A percentile compares a stretch with the other conserved stretches of the same genome.
Conservation (phyloP, 1,139 yeast species). For the Yamadazyma songkhlaensis region DNA sequence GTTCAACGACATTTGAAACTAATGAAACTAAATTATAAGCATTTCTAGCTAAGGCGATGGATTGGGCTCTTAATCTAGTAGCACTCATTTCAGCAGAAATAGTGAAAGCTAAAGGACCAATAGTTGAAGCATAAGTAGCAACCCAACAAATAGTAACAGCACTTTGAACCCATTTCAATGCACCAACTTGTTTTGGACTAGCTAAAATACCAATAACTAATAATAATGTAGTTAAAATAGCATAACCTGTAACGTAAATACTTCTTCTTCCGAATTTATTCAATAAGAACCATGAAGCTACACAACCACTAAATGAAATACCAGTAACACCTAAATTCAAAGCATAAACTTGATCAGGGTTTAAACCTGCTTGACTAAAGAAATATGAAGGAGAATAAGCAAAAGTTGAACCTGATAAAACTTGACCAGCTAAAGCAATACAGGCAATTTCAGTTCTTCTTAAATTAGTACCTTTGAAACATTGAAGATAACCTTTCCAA, state of each 20-base stretch:
- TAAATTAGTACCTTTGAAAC: constrained; percentile 23
- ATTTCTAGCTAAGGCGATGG: constrained; percentile 23
- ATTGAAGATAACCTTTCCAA: constrained; percentile 20
- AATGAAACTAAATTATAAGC: constrained; percentile 21
- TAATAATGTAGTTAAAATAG: constrained; percentile 26
- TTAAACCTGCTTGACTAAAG: constrained; percentile 20
- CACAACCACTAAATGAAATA: constrained; percentile 15
- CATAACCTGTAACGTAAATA: constrained; percentile 20
- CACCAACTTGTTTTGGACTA: constrained; percentile 17
- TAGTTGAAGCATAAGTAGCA: constrained; percentile 21
- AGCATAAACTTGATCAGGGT: constrained; percentile 17
- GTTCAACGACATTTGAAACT: constrained; percentile 21
- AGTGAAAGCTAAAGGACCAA: constrained; percentile 25
- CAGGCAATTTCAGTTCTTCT: constrained; percentile 26
- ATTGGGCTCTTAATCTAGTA: constrained; percentile 24
- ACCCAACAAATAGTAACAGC: constrained; percentile 23
- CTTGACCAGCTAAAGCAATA: constrained; percentile 22
- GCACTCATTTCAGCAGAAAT: constrained; percentile 23
- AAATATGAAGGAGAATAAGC: constrained; percentile 22
- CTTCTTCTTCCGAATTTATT: constrained; percentile 18
- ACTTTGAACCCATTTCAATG: constrained; percentile 23
- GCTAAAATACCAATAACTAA: constrained; percentile 44
- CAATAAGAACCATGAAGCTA: constrained; percentile 20
- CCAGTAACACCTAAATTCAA: constrained; percentile 27
- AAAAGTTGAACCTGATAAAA: constrained; percentile 19